phyloP scores from a whole-genome alignment of 2,329 filamentous ascomycete species.

The Neopestalotiopsis rosae region DNA sequence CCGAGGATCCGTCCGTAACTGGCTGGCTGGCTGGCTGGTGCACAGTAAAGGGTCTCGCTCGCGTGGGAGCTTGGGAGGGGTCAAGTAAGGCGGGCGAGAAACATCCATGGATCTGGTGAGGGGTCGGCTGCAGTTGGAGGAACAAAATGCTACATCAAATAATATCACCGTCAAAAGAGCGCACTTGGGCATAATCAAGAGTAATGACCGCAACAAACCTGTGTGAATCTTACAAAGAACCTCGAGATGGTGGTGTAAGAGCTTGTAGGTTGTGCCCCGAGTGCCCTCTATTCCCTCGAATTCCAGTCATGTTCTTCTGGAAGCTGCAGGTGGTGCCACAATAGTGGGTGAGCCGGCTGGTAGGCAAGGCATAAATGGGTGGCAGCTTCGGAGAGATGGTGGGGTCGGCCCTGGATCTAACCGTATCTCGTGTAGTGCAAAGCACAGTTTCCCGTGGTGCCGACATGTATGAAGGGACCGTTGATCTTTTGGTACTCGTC shows the following conservation, averaged over 20 bases:
- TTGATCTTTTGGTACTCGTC: neutral
- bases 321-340: neutral
- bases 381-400: neutral
- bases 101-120: neutral
- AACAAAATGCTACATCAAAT: neutral
- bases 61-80: neutral
- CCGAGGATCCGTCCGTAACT: constrained; percentile 2
- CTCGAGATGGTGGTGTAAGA: neutral
- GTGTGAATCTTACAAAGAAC: neutral
- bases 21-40: too few species aligned
- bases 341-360: neutral
- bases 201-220: neutral
- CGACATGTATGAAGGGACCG: constrained; percentile 15
- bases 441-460: neutral
- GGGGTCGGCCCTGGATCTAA: neutral
- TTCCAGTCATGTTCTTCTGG: neutral
- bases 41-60: neutral
- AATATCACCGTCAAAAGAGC: neutral
- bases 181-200: neutral
- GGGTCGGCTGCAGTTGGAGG: neutral
- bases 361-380: neutral
- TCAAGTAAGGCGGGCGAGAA: neutral
- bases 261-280: neutral
- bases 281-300: neutral
- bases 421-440: neutral